Evolutionary conservation across 2,329 filamentous ascomycete genomes (phyloP).

Genomic region (Calonectria pteridis): DNA sequence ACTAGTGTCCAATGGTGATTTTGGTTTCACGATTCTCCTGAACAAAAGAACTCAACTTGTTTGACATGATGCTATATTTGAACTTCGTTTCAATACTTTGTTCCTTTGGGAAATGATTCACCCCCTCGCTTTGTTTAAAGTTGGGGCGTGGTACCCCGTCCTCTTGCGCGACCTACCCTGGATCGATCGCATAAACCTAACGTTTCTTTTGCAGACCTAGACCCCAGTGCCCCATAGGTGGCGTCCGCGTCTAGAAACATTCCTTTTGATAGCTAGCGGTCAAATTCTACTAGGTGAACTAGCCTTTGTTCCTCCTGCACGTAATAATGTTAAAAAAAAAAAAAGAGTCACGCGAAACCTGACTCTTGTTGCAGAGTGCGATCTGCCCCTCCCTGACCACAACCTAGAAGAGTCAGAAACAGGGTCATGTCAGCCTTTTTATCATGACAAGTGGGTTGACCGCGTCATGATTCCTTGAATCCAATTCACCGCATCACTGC

Average conservation of each 20-base stretch:
- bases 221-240: not conserved
- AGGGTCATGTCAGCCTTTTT: not conserved
- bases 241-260: not conserved
- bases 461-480: not conserved
- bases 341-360: not conserved
- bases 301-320: not conserved
- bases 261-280: constrained; percentile 5
- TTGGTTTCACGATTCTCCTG: not conserved
- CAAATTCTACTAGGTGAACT: not conserved
- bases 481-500: not conserved
- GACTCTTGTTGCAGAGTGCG: not conserved
- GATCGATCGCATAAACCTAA: not conserved
- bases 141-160: not conserved
- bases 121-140: not conserved
- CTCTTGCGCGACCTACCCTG: not conserved
- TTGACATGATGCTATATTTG: not conserved
- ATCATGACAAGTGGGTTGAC: not conserved
- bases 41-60: not conserved
- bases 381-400: not conserved
- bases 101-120: not conserved
- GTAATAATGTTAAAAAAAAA: constrained; percentile 2
- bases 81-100: not conserved
- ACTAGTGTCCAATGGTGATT: not conserved
- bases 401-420: not conserved
- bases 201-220: not conserved